These are phyloP conservation scores for Danielozyma ontarioensis DNA, from an alignment of 805 yeast species.

Conservation along the genomic window DNA sequence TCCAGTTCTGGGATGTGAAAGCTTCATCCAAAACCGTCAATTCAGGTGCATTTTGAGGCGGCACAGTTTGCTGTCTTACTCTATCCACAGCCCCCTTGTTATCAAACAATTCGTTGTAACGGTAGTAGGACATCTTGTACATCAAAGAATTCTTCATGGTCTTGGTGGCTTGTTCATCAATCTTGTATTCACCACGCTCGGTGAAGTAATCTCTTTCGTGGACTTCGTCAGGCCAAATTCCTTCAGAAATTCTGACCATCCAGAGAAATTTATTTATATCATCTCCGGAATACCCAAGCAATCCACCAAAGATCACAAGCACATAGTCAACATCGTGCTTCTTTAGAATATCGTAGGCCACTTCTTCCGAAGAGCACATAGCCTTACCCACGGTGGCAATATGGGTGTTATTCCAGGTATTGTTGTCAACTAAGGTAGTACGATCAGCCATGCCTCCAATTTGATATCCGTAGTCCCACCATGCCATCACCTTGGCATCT, in stretches of 20 bases:
- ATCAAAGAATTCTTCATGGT: constrained; percentile 86
- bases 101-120: constrained; percentile 68
- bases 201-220: constrained; percentile 82
- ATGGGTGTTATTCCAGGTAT: constrained; percentile 99
- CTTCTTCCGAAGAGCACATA: constrained; percentile 85
- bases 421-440: constrained; percentile 96
- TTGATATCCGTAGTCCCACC: constrained; percentile 99
- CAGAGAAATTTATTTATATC: constrained; percentile 94
- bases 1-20: constrained; percentile 93
- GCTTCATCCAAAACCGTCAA: constrained; percentile 87
- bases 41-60: constrained; percentile 40
- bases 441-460: constrained; percentile 99
- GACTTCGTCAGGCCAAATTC: constrained; percentile 99
- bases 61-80: constrained; percentile 80
- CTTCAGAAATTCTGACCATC: constrained; percentile 99
- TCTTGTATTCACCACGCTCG: constrained; percentile 78
- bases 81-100: constrained; percentile 69
- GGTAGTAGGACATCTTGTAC: constrained; percentile 92
- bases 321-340: constrained; percentile 95
- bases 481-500: constrained; percentile 92
- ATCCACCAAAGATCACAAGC: constrained; percentile 88
- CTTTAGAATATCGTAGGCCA: constrained; percentile 79
- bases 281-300: constrained; percentile 91
- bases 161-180: constrained; percentile 74
- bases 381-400: constrained; percentile 99